phyloP scores from a whole-genome alignment of 202 grass and related monocot species.

The Sporobolus alterniflorus region DNA sequence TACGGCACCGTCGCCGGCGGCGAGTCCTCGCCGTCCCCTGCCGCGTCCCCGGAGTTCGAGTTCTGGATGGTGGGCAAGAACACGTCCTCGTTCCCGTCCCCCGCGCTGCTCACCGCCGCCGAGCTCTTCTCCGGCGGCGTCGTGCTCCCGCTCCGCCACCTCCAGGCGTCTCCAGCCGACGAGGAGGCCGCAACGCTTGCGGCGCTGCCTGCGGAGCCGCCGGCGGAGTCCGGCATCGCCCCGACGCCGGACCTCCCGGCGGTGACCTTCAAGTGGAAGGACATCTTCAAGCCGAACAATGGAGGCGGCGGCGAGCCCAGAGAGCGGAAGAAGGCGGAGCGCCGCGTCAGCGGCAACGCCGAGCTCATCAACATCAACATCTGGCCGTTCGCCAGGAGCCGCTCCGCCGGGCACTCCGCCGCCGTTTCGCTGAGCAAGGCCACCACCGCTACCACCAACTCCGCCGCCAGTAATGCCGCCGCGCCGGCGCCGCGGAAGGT shows the following conservation, averaged over 20 bases:
- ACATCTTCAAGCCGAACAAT: constrained; percentile 59
- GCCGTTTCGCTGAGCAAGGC: constrained; percentile 11
- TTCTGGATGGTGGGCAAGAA: constrained; percentile 90
- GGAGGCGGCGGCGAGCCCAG: constrained; percentile 41
- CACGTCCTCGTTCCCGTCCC: constrained; percentile 48
- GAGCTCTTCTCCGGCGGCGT: constrained; percentile 96
- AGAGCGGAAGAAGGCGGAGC: constrained; percentile 63
- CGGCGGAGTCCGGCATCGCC: constrained; percentile 39
- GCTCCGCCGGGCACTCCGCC: constrained; percentile 72
- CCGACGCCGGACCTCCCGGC: constrained; percentile 52
- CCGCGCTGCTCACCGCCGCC: constrained; percentile 73
- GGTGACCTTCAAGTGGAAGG: constrained; percentile 80
- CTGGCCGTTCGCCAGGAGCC: constrained; percentile 96
- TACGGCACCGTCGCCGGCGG: background rate
- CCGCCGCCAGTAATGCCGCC: too few species aligned
- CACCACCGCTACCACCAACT: too few species aligned
- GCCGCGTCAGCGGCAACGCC: constrained; percentile 58
- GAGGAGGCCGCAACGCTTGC: background rate
- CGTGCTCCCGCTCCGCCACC: constrained; percentile 83
- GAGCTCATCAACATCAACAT: constrained; percentile 96
- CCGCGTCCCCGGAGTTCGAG: constrained; percentile 88
- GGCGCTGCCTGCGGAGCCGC: constrained; percentile 22
- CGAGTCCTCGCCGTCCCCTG: constrained; percentile 41
- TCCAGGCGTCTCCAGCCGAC: constrained; percentile 30
- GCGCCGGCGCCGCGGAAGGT: too few species aligned